These are phyloP conservation scores for Ophiostoma montium DNA, from an alignment of 2,329 filamentous ascomycete species.

Conservation along the genomic window DNA sequence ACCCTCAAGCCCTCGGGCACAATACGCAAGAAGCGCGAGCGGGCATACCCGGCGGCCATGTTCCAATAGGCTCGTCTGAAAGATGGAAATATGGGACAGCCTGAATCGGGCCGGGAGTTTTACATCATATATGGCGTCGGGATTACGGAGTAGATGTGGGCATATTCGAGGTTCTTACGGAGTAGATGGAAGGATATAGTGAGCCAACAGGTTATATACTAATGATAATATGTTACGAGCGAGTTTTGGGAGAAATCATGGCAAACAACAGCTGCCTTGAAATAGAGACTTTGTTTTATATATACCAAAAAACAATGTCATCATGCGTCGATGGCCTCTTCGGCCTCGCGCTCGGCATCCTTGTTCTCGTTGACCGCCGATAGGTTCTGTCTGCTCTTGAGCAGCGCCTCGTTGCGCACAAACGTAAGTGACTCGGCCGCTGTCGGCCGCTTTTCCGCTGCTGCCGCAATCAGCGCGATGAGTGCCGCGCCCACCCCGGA, in stretches of 20 bases:
- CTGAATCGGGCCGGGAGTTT: too few species aligned
- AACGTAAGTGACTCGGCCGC: constrained; percentile 26
- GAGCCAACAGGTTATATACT: too few species aligned
- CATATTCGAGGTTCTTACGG: too few species aligned
- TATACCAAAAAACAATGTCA: background rate
- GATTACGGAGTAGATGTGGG: too few species aligned
- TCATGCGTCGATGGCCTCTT: background rate
- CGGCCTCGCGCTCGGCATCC: constrained; percentile 1
- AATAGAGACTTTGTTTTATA: too few species aligned
- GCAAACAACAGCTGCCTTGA: background rate
- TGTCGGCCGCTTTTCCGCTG: constrained; percentile 37
- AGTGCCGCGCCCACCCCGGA: constrained; percentile 90
- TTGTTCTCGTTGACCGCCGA: constrained; percentile 16
- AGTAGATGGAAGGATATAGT: background rate
- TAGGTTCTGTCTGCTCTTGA: constrained; percentile 19
- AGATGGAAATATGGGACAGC: background rate
- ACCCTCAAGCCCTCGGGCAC: constrained; percentile 31
- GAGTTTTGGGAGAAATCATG: too few species aligned
- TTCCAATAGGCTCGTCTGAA: constrained; percentile 36
- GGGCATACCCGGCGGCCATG: constrained; percentile 47
- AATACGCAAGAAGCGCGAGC: constrained; percentile 36
- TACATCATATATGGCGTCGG: too few species aligned
- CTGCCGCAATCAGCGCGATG: constrained; percentile 78
- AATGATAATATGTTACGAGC: too few species aligned
- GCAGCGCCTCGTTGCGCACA: constrained; percentile 22